Percentiles rank a stretch among this genome's conserved stretches.
These are phyloP conservation scores for Voacanga thouarsii DNA, from an alignment of 257 asterid genomes.

Conservation along the genomic window DNA sequence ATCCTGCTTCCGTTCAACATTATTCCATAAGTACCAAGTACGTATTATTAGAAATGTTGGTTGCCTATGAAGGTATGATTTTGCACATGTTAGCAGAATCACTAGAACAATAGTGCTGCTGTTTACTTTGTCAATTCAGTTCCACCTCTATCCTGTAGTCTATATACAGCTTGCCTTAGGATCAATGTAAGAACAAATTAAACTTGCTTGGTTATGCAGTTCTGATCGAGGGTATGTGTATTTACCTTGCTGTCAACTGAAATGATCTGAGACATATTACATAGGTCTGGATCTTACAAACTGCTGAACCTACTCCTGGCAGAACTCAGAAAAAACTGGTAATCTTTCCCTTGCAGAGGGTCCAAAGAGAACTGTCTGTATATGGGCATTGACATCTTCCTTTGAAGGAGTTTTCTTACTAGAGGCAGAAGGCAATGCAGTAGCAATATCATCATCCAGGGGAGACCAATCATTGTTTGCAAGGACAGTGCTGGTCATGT, in stretches of 20 bases:
- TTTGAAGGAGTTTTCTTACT: constrained; percentile 27
- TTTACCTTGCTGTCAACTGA: constrained; percentile 1
- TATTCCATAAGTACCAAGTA: background rate
- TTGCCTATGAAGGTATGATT: background rate
- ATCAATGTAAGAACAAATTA: background rate
- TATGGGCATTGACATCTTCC: constrained; percentile 44
- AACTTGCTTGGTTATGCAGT: background rate
- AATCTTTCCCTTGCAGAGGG: constrained; percentile 36
- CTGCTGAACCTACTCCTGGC: constrained; percentile 20
- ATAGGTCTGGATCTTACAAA: background rate
- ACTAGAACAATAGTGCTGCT: background rate
- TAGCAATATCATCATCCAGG: constrained; percentile 53
- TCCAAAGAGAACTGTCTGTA: constrained; percentile 46
- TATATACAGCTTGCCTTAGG: background rate
- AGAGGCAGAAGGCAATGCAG: constrained; percentile 29
- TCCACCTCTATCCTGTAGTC: background rate
- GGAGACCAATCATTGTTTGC: constrained; percentile 54
- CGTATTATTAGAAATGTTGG: background rate
- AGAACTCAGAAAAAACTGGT: constrained; percentile 47
- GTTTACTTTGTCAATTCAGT: background rate
- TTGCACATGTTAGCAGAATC: background rate
- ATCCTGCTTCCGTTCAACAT: background rate
- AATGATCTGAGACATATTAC: background rate
- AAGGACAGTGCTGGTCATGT: constrained; percentile 14
- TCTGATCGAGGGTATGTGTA: background rate